These are phyloP conservation scores for Centella asiatica DNA, from an alignment of 129 eudicot genomes.

Conservation along the genomic window DNA sequence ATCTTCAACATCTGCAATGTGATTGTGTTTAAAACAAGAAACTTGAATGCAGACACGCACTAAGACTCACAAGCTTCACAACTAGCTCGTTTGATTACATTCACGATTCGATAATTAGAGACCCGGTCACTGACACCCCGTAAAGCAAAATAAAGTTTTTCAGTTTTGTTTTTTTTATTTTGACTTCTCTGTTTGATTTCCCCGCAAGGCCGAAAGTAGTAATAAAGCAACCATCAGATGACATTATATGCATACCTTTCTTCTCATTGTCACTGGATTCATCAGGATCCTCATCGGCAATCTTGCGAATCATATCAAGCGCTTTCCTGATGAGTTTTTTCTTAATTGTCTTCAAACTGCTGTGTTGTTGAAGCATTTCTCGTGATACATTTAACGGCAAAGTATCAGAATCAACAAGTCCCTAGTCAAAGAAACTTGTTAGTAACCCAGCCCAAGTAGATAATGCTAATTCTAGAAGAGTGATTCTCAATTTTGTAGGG, in stretches of 20 bases:
- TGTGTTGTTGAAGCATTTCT: conserved; percentile 98
- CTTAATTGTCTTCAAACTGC: conserved; percentile 91
- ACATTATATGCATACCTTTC: conserved; percentile 33
- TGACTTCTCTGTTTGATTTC: background rate
- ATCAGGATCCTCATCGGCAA: conserved; percentile 99
- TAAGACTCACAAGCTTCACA: background rate
- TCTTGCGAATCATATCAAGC: conserved; percentile 90
- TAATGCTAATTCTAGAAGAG: background rate
- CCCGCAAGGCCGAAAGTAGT: background rate
- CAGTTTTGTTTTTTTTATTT: too few relatives aligned
- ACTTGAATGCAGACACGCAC: background rate
- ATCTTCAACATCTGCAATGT: conserved; percentile 66
- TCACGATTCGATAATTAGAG: too few relatives aligned
- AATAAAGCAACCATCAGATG: background rate
- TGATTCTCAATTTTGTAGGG: background rate
- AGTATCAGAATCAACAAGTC: conserved; percentile 96
- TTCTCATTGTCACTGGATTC: conserved; percentile 63
- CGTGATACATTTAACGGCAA: conserved; percentile 91
- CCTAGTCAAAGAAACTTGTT: conserved; percentile 37
- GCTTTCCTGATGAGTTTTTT: conserved; percentile 96
- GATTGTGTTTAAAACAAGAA: conserved; percentile 1
- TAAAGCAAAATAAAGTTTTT: too few relatives aligned
- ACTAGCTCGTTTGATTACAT: too few relatives aligned
- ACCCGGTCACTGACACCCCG: too few relatives aligned
- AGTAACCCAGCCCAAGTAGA: conserved; percentile 5